These are phyloP conservation scores for Mycena vitilis DNA, from an alignment of 768 basidiomycete genomes.

Conservation along the genomic window DNA sequence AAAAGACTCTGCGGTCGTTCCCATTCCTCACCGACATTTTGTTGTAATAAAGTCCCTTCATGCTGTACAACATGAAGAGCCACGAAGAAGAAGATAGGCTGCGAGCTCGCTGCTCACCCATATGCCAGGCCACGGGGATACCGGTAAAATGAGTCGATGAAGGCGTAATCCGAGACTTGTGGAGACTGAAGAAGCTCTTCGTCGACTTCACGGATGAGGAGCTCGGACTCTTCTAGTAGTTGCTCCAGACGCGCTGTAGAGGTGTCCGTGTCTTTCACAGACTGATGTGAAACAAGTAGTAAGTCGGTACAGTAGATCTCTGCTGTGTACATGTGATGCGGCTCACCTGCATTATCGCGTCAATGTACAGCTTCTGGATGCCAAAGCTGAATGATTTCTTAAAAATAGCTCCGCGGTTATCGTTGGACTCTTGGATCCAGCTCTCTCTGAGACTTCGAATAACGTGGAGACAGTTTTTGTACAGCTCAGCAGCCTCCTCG, in stretches of 20 bases:
- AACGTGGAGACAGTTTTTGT: conserved; percentile 19
- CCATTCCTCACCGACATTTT: conserved; percentile 1
- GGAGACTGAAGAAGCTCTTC: conserved; percentile 14
- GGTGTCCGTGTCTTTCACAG: neutral
- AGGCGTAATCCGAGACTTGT: conserved; percentile 18
- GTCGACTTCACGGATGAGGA: conserved; percentile 29
- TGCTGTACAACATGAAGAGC: conserved; percentile 13
- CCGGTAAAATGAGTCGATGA: conserved; percentile 24
- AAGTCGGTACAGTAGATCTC: too few relatives aligned
- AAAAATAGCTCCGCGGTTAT: conserved; percentile 28
- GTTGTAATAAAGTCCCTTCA: conserved; percentile 32
- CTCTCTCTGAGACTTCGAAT: conserved; percentile 27
- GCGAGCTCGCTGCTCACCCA: conserved; percentile 32
- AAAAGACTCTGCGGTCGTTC: neutral
- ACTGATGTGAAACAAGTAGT: conserved; percentile 1
- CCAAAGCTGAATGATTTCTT: conserved; percentile 34
- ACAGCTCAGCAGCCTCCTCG: conserved; percentile 28
- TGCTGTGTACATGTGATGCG: neutral
- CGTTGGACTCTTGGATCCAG: conserved; percentile 21
- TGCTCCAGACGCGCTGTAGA: conserved; percentile 13
- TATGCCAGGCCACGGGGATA: conserved; percentile 35
- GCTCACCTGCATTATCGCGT: conserved; percentile 35
- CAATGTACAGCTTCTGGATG: conserved; percentile 30
- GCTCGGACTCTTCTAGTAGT: conserved; percentile 28
- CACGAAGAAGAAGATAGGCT: neutral